A percentile compares a stretch with the other conserved stretches of the same genome.
Evolutionary conservation across 495 filamentous ascomycete species (phyloP).

Genomic region (Neurospora hispaniola): DNA sequence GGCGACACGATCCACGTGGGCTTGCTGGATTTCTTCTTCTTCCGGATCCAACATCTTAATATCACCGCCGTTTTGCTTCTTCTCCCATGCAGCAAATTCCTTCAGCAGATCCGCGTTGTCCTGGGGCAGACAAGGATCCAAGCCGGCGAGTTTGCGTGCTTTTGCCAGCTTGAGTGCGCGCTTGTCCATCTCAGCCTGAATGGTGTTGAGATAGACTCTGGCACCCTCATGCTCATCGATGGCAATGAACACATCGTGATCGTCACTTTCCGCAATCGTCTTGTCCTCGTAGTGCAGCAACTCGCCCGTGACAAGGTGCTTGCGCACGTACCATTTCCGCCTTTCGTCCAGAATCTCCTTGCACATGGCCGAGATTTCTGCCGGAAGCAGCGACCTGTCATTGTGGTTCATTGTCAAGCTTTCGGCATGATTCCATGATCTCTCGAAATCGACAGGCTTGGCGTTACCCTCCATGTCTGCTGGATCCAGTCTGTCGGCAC

Average conservation of each 20-base stretch:
- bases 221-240: slow-evolving; percentile 81
- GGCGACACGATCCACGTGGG: slow-evolving; percentile 54
- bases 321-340: slow-evolving; percentile 53
- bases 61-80: slow-evolving; percentile 3
- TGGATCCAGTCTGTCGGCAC: slow-evolving; percentile 89
- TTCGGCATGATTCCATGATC: slow-evolving; percentile 82
- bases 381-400: slow-evolving; percentile 57
- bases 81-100: slow-evolving; percentile 11
- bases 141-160: slow-evolving; percentile 31
- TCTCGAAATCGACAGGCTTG: slow-evolving; percentile 83
- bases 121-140: slow-evolving; percentile 23
- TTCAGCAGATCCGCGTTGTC: slow-evolving; percentile 7
- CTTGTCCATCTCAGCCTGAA: slow-evolving; percentile 54
- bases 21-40: slow-evolving; percentile 6
- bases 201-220: slow-evolving; percentile 67
- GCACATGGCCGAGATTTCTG: slow-evolving; percentile 59
- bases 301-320: slow-evolving; percentile 36
- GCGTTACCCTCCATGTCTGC: slow-evolving; percentile 96
- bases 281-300: slow-evolving; percentile 52
- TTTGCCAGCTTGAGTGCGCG: slow-evolving; percentile 39
- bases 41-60: slow-evolving; percentile 4
- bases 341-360: slow-evolving; percentile 53
- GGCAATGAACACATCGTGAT: slow-evolving; percentile 20
- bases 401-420: slow-evolving; percentile 67
- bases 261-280: slow-evolving; percentile 41